These are phyloP conservation scores for Penstemon davidsonii DNA, from an alignment of 257 asterid species.

Conservation along the genomic window DNA sequence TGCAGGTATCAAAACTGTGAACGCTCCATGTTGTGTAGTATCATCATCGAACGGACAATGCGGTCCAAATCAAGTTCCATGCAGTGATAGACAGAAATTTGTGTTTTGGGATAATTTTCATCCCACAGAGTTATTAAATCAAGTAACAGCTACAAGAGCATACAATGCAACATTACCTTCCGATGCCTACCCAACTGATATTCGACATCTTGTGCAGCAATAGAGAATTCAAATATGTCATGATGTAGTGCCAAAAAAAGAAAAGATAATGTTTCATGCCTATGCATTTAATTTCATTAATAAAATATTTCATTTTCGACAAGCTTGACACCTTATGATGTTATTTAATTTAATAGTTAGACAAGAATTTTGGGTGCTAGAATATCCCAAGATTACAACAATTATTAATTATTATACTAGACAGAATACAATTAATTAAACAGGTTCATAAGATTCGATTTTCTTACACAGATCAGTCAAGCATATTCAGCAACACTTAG, in stretches of 20 bases:
- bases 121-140: slow-evolving; percentile 22
- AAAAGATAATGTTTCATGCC: too few species aligned
- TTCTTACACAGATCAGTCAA: background rate
- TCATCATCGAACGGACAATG: slow-evolving; percentile 30
- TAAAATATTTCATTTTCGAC: too few species aligned
- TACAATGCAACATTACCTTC: slow-evolving; percentile 25
- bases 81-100: slow-evolving; percentile 30
- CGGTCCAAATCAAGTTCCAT: slow-evolving; percentile 24
- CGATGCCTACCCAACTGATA: slow-evolving; percentile 43
- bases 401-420: background rate
- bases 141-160: slow-evolving; percentile 25
- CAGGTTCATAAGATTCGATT: background rate
- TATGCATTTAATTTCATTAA: too few species aligned
- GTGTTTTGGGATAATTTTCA: slow-evolving; percentile 46
- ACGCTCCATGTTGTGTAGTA: slow-evolving; percentile 38
- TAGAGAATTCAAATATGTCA: background rate
- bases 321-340: too few species aligned
- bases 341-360: too few species aligned
- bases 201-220: slow-evolving; percentile 28
- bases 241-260: too few species aligned
- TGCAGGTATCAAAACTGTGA: slow-evolving; percentile 25
- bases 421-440: background rate
- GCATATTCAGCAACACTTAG: background rate
- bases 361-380: too few species aligned
- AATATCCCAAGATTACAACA: too few species aligned